phyloP scores from a whole-genome alignment of 345 rosid genomes.

The Salix koriyanagi region DNA sequence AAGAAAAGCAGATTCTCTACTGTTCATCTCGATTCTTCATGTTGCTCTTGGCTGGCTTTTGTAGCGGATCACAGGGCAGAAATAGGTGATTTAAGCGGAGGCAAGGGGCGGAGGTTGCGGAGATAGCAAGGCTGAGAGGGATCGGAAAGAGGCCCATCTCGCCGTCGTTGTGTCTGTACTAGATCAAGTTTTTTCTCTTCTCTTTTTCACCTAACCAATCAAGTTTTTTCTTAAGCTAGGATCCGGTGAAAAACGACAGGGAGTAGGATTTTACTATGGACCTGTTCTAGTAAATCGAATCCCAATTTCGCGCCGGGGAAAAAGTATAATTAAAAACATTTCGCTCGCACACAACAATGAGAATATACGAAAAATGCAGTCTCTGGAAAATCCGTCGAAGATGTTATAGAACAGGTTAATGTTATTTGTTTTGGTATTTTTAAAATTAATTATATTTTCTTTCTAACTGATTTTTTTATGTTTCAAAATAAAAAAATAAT shows the following conservation, averaged over 20 bases:
- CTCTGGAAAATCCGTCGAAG: background rate
- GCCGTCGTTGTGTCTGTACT: background rate
- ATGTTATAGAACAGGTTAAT: no score
- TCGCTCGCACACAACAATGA: no score
- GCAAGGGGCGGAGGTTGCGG: background rate
- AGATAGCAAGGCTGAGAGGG: background rate
- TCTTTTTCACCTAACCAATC: background rate
- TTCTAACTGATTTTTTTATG: no score
- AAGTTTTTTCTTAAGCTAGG: no score
- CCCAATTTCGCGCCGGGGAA: background rate
- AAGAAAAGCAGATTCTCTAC: background rate
- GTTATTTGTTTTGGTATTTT: no score
- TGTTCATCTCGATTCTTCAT: background rate
- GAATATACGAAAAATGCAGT: no score
- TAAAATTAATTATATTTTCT: no score
- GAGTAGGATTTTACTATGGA: no score
- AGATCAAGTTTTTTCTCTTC: background rate
- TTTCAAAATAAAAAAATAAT: no score
- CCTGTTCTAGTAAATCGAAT: background rate
- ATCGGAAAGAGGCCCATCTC: background rate
- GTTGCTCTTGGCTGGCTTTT: background rate
- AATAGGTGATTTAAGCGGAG: background rate
- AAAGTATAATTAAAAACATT: no score
- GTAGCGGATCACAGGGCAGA: background rate
- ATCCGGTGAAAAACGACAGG: no score